Evolutionary conservation across 805 yeast genomes (phyloP), one percentile per base, ranked within the genome.

Genomic region (Metschnikowia arizonensis): DNA sequence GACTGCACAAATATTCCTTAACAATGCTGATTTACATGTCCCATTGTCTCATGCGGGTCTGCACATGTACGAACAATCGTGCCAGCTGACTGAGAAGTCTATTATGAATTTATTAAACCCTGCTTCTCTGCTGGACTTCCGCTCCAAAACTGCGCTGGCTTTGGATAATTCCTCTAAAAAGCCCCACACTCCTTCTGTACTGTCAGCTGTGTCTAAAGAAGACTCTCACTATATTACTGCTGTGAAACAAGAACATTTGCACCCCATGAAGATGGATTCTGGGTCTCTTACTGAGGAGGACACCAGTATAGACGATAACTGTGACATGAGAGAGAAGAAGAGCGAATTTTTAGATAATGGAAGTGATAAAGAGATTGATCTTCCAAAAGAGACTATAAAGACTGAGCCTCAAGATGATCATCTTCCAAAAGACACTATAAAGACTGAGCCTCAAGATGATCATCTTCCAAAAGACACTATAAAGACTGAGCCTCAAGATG

Each of bases 11-110:
- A 9, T 9, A 8, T 7, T 9, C 5, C 11, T 26, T 10, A 33
- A 18, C 36, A 33, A 33, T 18, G 36, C 36, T 8, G 23, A 19
- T n/a, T 15, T 28, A 28, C 12, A 12, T 30, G 19, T 9, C 33
- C 33, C 36, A 18, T 33, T 33, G 36, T 33, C 36, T 33, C 36
- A 33, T 21, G 25, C 36, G n/a, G 7, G 25, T 26, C 36, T 33
- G 36, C 36, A 18, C 26, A 17, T 32, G 19, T 34, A 34, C 24
- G 44, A 47, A 5, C 40, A 62, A 14, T 25, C 40, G 3, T 65
- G 65, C 49, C 63, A 63, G 49, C 64, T 64, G 41, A 63, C 72
- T 2, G 74, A 71, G 52, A 65, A 65, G 46, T 66, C 75, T 1
- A 71, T 69, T 4, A 60, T 71, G 66, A 65, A 68, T 47, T 55